Evolutionary conservation across 1,284 basidiomycete genomes (phyloP), one percentile per base, ranked within the genome.

Genomic region (Ustilago crameri): DNA sequence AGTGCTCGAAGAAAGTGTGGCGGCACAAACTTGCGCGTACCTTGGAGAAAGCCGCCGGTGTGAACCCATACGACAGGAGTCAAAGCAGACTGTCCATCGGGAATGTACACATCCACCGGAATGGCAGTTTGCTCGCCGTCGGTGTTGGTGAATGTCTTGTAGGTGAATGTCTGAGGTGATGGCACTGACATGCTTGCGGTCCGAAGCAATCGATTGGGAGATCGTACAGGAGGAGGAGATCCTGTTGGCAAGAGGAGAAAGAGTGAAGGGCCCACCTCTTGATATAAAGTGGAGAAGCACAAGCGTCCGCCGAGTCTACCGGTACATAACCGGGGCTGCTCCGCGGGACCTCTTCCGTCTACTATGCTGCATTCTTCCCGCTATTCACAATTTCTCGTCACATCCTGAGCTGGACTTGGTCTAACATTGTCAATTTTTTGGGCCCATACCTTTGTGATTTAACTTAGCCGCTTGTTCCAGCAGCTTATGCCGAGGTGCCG

Each of bases 11-110:
- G 44, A 20, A 76, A 58, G 51, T 76, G 75, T 24, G 70, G 70
- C 14, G 75, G 75, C 10, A 74, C 65, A 23, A 72, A 63, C 43
- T 72, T 74, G 46, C 75, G 57, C 5, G 72, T 76, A n/a, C 75
- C 75, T 43, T 72, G 67, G 43, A 76, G 42, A 23, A 76, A 69
- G 15, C 75, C 75, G 15, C 75, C 75, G 1, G 72, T 74, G 51
- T 76, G 75, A 0, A 76, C 37, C 75, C 75, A 76, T 10, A 76
- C 61, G 20, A 76, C 56, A 8, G 72, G 75, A 8, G 51, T 67
- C 27, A 62, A 51, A n/a, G 50, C 40, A 55, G 54, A 43, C 32
- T 57, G 24, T 14, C 24, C 45, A 22, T 48, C 53, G 26, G 74
- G 71, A 41, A 74, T 34, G 51, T 76, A 76, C 40, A 76, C 63